phyloP scores from a whole-genome alignment of 2,329 filamentous ascomycete genomes.

The Alternaria alternata region DNA sequence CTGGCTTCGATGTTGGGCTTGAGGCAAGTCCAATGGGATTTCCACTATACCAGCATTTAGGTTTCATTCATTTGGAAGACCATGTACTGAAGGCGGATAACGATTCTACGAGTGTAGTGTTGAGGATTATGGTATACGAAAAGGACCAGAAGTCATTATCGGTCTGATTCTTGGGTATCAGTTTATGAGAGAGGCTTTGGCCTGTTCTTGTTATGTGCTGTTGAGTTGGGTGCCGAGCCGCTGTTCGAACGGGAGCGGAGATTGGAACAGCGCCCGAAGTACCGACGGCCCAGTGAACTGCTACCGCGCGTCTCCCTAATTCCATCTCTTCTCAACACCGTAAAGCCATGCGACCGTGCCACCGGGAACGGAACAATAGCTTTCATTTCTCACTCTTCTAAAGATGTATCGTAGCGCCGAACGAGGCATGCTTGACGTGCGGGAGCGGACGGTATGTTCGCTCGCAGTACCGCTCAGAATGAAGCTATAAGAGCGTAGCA shows the following conservation, averaged over 20 bases:
- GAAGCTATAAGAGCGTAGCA: neutral
- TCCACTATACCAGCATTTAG: neutral
- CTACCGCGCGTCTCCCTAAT: neutral
- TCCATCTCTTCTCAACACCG: no score
- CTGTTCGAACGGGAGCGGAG: neutral
- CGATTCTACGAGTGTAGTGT: neutral
- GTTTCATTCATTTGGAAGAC: neutral
- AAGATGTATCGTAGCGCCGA: neutral
- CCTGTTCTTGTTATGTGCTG: neutral
- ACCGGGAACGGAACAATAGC: neutral
- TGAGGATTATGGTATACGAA: neutral
- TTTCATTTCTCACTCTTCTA: neutral
- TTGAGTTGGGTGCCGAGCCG: neutral
- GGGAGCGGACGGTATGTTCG: neutral
- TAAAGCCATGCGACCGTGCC: neutral
- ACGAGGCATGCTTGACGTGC: neutral
- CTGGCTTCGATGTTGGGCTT: neutral
- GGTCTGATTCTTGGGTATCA: neutral
- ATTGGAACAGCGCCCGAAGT: neutral
- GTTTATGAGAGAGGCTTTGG: neutral
- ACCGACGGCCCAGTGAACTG: neutral
- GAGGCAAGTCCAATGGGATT: slow-evolving; percentile 2
- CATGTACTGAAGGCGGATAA: neutral
- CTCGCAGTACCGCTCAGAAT: neutral
- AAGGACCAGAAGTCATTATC: neutral